A percentile compares a stretch with the other conserved stretches of the same genome.
phyloP scores from a whole-genome alignment of 345 rosid genomes.

The Physaria fendleri region DNA sequence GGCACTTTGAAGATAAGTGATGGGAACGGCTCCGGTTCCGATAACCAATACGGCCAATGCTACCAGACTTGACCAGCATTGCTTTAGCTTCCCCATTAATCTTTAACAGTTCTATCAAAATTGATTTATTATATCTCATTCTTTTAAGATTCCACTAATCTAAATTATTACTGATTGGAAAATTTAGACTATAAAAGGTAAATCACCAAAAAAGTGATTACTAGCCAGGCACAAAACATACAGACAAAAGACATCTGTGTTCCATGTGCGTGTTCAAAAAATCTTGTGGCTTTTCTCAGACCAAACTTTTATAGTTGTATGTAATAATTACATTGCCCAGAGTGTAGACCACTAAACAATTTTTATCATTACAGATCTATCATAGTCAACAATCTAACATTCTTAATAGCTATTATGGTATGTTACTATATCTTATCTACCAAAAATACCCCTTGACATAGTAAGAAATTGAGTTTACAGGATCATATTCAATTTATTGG shows the following conservation, averaged over 20 bases:
- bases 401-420: not conserved
- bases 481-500: not conserved
- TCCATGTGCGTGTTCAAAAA: conserved; percentile 8
- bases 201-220: not conserved
- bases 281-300: not conserved
- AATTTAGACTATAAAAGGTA: not conserved
- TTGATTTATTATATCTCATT: not conserved
- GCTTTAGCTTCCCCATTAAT: conserved; percentile 20
- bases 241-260: not conserved
- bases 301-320: not conserved
- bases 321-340: conserved; percentile 6
- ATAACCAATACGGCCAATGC: conserved; percentile 17
- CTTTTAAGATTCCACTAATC: not conserved
- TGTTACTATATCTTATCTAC: not conserved
- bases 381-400: not conserved
- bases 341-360: not conserved
- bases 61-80: conserved; percentile 26
- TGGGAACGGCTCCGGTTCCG: conserved; percentile 46
- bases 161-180: not conserved
- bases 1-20: conserved; percentile 58
- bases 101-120: not conserved
- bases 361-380: not conserved
- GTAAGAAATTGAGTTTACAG: not conserved
- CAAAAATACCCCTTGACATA: not conserved
- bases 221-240: not conserved